Evolutionary conservation across 2,329 filamentous ascomycete genomes (phyloP), one percentile per base, ranked within the genome.

Genomic region (Epichloe scottii): DNA sequence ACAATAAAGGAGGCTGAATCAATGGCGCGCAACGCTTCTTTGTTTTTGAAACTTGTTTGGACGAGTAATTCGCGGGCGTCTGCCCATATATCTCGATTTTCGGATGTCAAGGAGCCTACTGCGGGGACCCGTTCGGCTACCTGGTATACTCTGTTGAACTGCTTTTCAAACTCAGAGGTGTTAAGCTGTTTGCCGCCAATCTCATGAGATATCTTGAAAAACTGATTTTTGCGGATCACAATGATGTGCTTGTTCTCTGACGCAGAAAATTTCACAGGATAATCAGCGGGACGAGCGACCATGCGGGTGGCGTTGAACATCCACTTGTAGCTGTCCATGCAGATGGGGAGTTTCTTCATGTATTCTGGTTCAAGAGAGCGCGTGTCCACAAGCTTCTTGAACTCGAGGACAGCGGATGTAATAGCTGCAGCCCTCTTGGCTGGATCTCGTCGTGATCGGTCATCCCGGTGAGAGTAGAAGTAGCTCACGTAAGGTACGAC

Each of bases 401-500:
- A 98, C 65, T 94, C 89, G 39, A 98, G 78, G 1, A 82, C 85
- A 7, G 88, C 85, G 1, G 87, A 89, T 1, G 87, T 83, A 58
- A 98, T 85, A 57, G 91, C 90, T 4, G 93, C 93, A 3, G 93
- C 93, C 56, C 93, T 87, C 77, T 94, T 95, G 56, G 86, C 84
- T 0, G 93, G 93, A 68, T 96, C 82, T 56, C 89, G 83, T 58
- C 91, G 82, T 64, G 84, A 79, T 59, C 88, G 83, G 70, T 98
- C 94, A 69, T 98, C 93, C 59, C 89, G 82, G 74, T 97, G 91
- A 51, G 90, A 96, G 75, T 98, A 98, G 74, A 98, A 98, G 79
- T 98, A 98, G 70, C 89, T 95, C 63, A 98, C 93, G 66, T 97
- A 98, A 55, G 93, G 93, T 17, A 97, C 87, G 45, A 98, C 88